Evolutionary conservation across 495 filamentous ascomycete genomes (phyloP).

Genomic region (Hypoxylon subgilvum): DNA sequence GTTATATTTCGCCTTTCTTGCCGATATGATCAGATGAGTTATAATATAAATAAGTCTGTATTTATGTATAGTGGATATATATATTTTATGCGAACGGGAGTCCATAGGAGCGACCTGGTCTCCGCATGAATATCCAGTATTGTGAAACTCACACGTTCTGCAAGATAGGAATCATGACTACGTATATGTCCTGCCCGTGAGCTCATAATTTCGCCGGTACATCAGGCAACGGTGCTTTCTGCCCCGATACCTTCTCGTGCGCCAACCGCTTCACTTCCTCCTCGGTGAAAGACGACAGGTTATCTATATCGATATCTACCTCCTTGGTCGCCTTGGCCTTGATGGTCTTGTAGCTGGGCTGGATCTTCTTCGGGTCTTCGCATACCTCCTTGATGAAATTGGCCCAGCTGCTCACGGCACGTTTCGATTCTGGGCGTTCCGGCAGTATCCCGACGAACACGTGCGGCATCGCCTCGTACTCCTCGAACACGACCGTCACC

Average conservation of each 20-base stretch:
- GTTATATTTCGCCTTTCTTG: not conserved
- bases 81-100: too few species aligned
- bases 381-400: conserved; percentile 61
- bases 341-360: conserved; percentile 59
- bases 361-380: conserved; percentile 44
- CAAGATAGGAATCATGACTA: too few species aligned
- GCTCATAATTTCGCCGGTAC: conserved; percentile 58
- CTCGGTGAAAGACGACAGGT: conserved; percentile 56
- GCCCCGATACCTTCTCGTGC: conserved; percentile 50
- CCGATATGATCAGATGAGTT: too few species aligned
- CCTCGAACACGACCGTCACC: conserved; percentile 69
- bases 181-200: too few species aligned
- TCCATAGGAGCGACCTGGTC: too few species aligned
- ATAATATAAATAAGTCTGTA: too few species aligned
- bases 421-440: conserved; percentile 50
- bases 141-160: too few species aligned
- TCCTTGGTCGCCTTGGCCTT: conserved; percentile 62
- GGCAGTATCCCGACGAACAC: conserved; percentile 73
- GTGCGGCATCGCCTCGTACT: conserved; percentile 91
- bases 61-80: too few species aligned
- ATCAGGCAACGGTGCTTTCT: conserved; percentile 44
- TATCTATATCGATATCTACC: conserved; percentile 56
- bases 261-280: conserved; percentile 62
- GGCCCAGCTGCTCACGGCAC: conserved; percentile 63
- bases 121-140: too few species aligned